A percentile compares a stretch with the other conserved stretches of the same genome.
These are phyloP conservation scores for Aureobasidium sp. DNA, from an alignment of 2,329 filamentous ascomycete species.

Conservation along the genomic window DNA sequence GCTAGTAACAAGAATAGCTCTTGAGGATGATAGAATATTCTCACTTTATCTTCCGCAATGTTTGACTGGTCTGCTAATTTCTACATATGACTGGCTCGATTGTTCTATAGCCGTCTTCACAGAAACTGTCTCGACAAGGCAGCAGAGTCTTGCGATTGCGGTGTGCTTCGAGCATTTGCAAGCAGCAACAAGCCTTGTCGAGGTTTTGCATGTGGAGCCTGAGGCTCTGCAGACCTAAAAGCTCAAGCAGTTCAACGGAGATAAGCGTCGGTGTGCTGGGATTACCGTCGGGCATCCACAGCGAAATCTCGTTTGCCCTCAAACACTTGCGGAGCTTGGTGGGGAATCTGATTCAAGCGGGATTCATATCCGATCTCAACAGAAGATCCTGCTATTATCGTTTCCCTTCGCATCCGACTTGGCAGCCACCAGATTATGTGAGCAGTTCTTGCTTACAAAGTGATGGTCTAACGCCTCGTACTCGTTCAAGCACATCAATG, in stretches of 20 bases:
- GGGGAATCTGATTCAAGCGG: not conserved
- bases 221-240: not conserved
- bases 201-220: not conserved
- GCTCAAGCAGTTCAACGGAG: not conserved
- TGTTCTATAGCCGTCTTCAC: not conserved
- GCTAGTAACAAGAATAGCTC: not conserved
- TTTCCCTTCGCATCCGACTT: constrained; percentile 1
- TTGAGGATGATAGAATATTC: not conserved
- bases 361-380: constrained; percentile 1
- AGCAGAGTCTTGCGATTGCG: not conserved
- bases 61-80: not conserved
- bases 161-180: not conserved
- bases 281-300: not conserved
- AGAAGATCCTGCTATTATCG: not conserved
- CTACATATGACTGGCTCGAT: not conserved
- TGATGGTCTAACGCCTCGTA: not conserved
- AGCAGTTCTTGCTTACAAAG: constrained; percentile 11
- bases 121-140: not conserved
- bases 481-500: not conserved
- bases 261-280: not conserved
- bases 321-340: not conserved
- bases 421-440: constrained; percentile 2
- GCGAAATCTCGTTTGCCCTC: not conserved
- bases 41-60: not conserved
- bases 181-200: not conserved